Conservation (phyloP, 495 filamentous ascomycete genomes). For the Aspergillus wentii region DNA sequence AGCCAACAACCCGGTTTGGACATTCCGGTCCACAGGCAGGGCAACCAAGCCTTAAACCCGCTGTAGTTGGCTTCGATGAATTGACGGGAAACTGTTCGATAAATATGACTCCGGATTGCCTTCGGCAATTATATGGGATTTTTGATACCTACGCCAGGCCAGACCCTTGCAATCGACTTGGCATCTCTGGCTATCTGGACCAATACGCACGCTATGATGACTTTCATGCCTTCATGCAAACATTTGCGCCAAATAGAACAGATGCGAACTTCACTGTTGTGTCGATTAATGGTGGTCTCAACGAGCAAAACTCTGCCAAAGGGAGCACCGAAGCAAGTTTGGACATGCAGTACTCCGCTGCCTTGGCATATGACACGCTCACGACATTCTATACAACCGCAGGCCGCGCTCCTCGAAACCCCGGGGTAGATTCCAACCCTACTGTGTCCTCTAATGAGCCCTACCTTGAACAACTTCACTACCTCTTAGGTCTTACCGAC, state of each 20-base stretch:
- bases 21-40: slow-evolving; percentile 20
- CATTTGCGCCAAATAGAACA: slow-evolving; percentile 45
- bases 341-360: slow-evolving; percentile 65
- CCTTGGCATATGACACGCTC: slow-evolving; percentile 53
- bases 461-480: slow-evolving; percentile 74
- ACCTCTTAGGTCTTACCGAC: slow-evolving; percentile 56
- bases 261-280: slow-evolving; percentile 59
- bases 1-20: slow-evolving; percentile 54
- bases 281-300: slow-evolving; percentile 54
- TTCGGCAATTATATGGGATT: slow-evolving; percentile 56
- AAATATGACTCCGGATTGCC: slow-evolving; percentile 53
- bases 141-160: slow-evolving; percentile 35
- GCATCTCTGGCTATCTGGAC: slow-evolving; percentile 66
- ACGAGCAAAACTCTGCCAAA: slow-evolving; percentile 36
- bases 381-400: slow-evolving; percentile 64
- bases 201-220: slow-evolving; percentile 60
- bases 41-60: slow-evolving; percentile 16
- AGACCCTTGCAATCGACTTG: slow-evolving; percentile 45
- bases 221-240: slow-evolving; percentile 46
- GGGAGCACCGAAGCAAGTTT: slow-evolving; percentile 59
- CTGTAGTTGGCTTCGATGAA: slow-evolving; percentile 18
- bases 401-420: slow-evolving; percentile 53
- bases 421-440: slow-evolving; percentile 40
- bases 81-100: slow-evolving; percentile 36
- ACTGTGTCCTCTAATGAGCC: slow-evolving; percentile 65